phyloP scores from a whole-genome alignment of 2,329 filamentous ascomycete species.

The Pestalotiopsis fici region DNA sequence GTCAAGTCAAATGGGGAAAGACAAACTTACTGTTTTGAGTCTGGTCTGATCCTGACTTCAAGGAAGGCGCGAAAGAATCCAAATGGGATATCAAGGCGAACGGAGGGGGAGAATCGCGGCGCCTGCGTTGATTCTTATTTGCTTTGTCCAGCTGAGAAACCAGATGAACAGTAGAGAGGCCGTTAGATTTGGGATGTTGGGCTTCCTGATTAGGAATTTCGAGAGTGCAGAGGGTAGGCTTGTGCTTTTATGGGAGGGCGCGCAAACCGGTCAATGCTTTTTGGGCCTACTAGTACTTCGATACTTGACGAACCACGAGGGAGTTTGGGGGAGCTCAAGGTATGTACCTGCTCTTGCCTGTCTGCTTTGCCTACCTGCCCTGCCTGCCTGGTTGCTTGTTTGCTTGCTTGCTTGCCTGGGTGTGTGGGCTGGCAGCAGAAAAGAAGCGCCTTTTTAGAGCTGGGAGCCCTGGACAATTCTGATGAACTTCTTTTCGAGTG shows the following conservation, averaged over 20 bases:
- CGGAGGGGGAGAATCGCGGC: neutral
- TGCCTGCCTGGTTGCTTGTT: neutral
- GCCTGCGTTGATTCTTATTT: slow-evolving; percentile 33
- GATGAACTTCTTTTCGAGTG: neutral
- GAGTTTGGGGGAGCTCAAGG: too few species aligned
- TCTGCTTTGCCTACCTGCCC: neutral
- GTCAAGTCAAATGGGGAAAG: slow-evolving; percentile 39
- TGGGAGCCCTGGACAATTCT: neutral
- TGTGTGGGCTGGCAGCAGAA: neutral
- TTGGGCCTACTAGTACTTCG: neutral
- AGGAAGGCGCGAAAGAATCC: slow-evolving; percentile 43
- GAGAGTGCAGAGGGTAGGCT: neutral
- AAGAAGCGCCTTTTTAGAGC: neutral
- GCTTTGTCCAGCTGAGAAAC: slow-evolving; percentile 20
- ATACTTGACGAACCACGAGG: neutral
- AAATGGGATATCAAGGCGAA: slow-evolving; percentile 14
- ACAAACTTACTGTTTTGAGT: slow-evolving; percentile 46
- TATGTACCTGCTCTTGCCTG: neutral
- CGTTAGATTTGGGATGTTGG: neutral
- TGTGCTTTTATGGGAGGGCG: slow-evolving; percentile 7
- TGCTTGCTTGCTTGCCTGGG: neutral
- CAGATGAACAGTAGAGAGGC: slow-evolving; percentile 1
- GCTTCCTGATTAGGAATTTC: slow-evolving; percentile 10
- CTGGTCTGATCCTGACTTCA: slow-evolving; percentile 42
- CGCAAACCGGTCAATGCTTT: slow-evolving; percentile 5